Percentiles rank a stretch among this genome's conserved stretches.
phyloP scores from a whole-genome alignment of 148 eudicot species.

The Vaccinium darrowii region DNA sequence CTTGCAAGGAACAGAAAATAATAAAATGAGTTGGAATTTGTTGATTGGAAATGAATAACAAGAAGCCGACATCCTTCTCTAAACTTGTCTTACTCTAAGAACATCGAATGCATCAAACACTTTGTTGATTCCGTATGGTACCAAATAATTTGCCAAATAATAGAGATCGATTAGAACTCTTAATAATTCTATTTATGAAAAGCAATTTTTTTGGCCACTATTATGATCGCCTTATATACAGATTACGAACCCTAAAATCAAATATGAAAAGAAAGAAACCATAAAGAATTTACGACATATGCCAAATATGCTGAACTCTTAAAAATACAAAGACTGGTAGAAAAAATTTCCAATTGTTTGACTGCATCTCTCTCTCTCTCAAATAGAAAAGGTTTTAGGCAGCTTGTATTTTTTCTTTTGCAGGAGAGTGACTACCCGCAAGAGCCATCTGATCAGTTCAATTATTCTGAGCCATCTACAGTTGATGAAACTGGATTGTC shows the following conservation, averaged over 20 bases:
- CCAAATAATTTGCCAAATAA: too few species aligned
- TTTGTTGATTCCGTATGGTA: too few species aligned
- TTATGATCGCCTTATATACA: too few species aligned
- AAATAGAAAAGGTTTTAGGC: background rate
- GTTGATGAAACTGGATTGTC: slow-evolving; percentile 26
- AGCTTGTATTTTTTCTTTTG: background rate
- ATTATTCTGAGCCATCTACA: background rate
- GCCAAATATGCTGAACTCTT: background rate
- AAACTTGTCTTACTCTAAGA: too few species aligned
- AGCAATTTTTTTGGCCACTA: too few species aligned
- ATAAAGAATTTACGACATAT: background rate
- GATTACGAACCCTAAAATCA: background rate
- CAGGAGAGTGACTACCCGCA: background rate
- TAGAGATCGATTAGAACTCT: background rate
- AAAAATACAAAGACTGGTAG: background rate
- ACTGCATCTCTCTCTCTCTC: background rate
- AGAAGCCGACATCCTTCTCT: background rate
- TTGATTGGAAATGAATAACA: background rate
- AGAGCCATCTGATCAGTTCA: background rate
- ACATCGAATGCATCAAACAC: too few species aligned
- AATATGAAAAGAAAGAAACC: background rate
- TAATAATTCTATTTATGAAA: too few species aligned
- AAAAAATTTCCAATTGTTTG: background rate
- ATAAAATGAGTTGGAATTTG: background rate
- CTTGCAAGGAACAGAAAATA: too few species aligned